Percentiles rank a stretch among this genome's conserved stretches.
Evolutionary conservation across 176 grass and related monocot genomes (phyloP).

Genomic region (Ananas comosus): DNA sequence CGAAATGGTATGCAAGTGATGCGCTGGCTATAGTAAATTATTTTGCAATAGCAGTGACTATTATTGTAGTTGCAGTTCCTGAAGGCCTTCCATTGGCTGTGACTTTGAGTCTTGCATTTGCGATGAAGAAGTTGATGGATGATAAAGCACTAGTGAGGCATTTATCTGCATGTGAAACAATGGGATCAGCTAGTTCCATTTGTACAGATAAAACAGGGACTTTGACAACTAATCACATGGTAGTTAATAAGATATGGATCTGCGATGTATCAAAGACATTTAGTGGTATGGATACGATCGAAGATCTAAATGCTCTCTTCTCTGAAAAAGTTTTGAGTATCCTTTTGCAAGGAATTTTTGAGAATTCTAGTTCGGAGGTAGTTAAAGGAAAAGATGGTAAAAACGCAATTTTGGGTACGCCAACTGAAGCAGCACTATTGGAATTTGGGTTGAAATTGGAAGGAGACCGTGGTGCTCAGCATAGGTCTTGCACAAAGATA

Average conservation of each 20-base stretch:
- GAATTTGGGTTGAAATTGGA: conserved; percentile 72
- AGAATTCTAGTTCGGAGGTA: conserved; percentile 79
- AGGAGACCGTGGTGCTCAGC: conserved; percentile 29
- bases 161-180: conserved; percentile 86
- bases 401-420: conserved; percentile 65
- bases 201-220: conserved; percentile 99
- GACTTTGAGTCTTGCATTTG: conserved; percentile 96
- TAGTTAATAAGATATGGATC: conserved; percentile 89
- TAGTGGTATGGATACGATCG: conserved; percentile 23
- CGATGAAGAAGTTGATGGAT: conserved; percentile 97
- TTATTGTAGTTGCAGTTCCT: conserved; percentile 98
- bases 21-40: conserved; percentile 77
- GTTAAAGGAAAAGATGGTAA: conserved; percentile 74
- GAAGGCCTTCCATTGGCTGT: conserved; percentile 90
- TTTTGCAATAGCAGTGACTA: conserved; percentile 85
- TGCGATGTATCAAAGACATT: conserved; percentile 54
- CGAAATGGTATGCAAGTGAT: conserved; percentile 69
- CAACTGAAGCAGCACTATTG: conserved; percentile 78
- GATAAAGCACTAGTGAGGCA: conserved; percentile 92
- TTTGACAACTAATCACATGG: conserved; percentile 93
- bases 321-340: conserved; percentile 35
- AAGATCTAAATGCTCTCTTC: conserved; percentile 46
- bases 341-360: conserved; percentile 74
- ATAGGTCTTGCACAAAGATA: conserved; percentile 54
- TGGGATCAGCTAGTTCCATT: conserved; percentile 85